Conservation (phyloP, 2,329 filamentous ascomycete genomes). For the Monosporascus sp. region DNA sequence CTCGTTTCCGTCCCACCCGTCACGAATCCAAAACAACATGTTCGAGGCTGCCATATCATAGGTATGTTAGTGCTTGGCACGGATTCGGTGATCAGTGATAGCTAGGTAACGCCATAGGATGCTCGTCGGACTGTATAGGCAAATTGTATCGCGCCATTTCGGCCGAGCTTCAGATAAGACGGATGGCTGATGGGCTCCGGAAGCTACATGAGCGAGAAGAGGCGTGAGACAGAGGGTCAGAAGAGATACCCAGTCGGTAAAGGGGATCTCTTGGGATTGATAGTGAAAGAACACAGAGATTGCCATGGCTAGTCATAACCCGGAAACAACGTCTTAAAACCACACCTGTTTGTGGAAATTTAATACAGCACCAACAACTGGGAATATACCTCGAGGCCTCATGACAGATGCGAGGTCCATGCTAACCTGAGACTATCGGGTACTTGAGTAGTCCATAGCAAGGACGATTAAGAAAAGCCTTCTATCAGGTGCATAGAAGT, state of each 20-base stretch:
- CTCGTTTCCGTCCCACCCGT: constrained; percentile 25
- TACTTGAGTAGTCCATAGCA: too few relatives aligned
- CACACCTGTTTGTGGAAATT: too few relatives aligned
- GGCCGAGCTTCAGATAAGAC: not conserved
- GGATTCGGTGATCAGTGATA: constrained; percentile 22
- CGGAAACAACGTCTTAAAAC: too few relatives aligned
- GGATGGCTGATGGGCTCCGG: not conserved
- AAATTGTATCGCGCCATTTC: not conserved
- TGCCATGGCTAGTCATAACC: too few relatives aligned
- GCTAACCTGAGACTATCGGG: too few relatives aligned
- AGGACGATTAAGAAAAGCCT: too few relatives aligned
- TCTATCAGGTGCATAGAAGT: too few relatives aligned
- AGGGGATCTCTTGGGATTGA: not conserved
- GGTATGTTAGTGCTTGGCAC: constrained; percentile 17
- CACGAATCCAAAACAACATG: constrained; percentile 21
- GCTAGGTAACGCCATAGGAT: constrained; percentile 16
- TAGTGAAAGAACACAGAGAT: too few relatives aligned
- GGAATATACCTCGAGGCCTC: too few relatives aligned
- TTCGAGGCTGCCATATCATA: constrained; percentile 22
- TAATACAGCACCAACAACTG: too few relatives aligned
- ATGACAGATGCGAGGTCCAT: too few relatives aligned
- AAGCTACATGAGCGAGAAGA: not conserved
- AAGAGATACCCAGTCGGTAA: not conserved
- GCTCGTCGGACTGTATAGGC: not conserved
- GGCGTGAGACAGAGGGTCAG: not conserved